A percentile compares a stretch with the other conserved stretches of the same genome.
Conservation (phyloP, 345 rosid species). For the Citrus glauca region DNA sequence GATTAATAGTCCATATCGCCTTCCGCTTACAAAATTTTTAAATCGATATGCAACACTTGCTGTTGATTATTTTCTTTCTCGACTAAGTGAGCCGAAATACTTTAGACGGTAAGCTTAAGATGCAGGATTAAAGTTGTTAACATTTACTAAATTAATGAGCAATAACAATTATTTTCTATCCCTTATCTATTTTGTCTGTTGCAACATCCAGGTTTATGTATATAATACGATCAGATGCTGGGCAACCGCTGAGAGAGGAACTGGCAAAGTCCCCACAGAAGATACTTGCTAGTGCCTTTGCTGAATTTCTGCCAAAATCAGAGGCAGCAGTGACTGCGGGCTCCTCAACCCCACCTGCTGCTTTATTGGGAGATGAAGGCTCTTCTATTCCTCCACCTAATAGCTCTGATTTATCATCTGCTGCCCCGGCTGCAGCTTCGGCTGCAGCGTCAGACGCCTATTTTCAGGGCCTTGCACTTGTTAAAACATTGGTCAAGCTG, state of each 20-base stretch:
- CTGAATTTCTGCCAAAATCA: conserved; percentile 69
- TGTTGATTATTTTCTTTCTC: conserved; percentile 94
- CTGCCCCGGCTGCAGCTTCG: conserved; percentile 41
- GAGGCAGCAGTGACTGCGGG: conserved; percentile 47
- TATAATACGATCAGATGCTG: conserved; percentile 89
- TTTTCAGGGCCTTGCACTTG: conserved; percentile 90
- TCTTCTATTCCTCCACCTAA: conserved; percentile 50
- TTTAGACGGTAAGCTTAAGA: conserved; percentile 74
- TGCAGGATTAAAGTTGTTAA: conserved; percentile 13
- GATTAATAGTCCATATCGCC: conserved; percentile 97
- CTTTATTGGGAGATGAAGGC: conserved; percentile 63
- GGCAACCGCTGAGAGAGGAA: conserved; percentile 93
- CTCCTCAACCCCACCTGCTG: conserved; percentile 57
- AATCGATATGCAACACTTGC: conserved; percentile 91
- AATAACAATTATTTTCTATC: neutral
- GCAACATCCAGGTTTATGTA: conserved; percentile 80
- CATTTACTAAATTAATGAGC: neutral
- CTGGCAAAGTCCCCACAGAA: conserved; percentile 90
- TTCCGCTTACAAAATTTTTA: conserved; percentile 86
- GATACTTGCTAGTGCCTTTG: conserved; percentile 83
- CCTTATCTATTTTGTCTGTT: neutral
- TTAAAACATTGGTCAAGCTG: conserved; percentile 85
- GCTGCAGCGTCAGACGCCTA: conserved; percentile 65
- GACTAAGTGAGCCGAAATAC: conserved; percentile 85
- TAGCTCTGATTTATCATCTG: conserved; percentile 44